A percentile compares a stretch with the other conserved stretches of the same genome.
These are phyloP conservation scores for Bipolaris sorokiniana DNA, from an alignment of 2,329 filamentous ascomycete species.

Conservation along the genomic window DNA sequence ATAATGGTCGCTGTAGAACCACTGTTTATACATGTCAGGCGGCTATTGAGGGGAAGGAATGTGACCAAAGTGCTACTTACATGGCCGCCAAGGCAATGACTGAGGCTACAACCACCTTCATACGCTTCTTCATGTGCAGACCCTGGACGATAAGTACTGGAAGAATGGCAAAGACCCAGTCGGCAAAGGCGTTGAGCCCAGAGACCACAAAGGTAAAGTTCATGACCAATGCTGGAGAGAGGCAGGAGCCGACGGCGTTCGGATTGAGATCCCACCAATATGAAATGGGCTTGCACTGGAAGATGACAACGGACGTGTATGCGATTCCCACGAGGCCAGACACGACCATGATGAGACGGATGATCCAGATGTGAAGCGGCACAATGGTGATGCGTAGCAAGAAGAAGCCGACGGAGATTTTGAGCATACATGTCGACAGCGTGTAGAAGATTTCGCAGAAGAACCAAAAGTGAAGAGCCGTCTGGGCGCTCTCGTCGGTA, in stretches of 20 bases:
- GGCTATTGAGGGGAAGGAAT: not conserved
- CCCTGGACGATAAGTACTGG: slow-evolving; percentile 59
- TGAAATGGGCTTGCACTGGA: slow-evolving; percentile 59
- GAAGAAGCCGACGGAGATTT: slow-evolving; percentile 59
- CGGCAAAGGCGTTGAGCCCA: slow-evolving; percentile 36
- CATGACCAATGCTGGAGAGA: slow-evolving; percentile 55
- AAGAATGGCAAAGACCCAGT: slow-evolving; percentile 40
- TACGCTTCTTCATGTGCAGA: slow-evolving; percentile 60
- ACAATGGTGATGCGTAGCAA: slow-evolving; percentile 58
- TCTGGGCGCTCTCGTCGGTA: slow-evolving; percentile 33
- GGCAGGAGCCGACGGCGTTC: slow-evolving; percentile 50
- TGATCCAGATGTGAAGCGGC: slow-evolving; percentile 52
- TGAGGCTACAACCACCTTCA: slow-evolving; percentile 59
- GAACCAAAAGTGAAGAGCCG: slow-evolving; percentile 55
- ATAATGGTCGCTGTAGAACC: slow-evolving; percentile 50
- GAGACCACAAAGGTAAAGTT: slow-evolving; percentile 54
- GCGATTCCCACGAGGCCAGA: slow-evolving; percentile 53
- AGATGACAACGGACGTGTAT: slow-evolving; percentile 58
- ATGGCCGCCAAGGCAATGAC: slow-evolving; percentile 58
- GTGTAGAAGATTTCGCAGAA: slow-evolving; percentile 62
- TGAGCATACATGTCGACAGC: slow-evolving; percentile 55
- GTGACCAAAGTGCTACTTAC: slow-evolving; percentile 22
- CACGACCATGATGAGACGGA: slow-evolving; percentile 54
- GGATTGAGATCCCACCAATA: slow-evolving; percentile 57
- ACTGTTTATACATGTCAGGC: slow-evolving; percentile 23